phyloP scores from a whole-genome alignment of 1,284 basidiomycete genomes.

The Xerocomus alliaceus region DNA sequence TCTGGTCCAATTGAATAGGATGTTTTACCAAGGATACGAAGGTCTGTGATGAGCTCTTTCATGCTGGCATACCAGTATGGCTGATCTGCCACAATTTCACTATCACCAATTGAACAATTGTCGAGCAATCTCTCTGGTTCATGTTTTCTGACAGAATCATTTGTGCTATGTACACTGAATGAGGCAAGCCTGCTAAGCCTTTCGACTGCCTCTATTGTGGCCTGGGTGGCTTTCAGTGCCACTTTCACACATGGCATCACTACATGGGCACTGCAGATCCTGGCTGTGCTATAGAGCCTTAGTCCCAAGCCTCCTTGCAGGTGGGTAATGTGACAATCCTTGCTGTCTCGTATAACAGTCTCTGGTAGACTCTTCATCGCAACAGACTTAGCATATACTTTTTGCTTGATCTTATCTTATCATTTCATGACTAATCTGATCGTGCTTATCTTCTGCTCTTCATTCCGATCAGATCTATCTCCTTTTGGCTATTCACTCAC shows the following conservation, averaged over 20 bases:
- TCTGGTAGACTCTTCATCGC: too few relatives aligned
- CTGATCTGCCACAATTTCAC: not conserved
- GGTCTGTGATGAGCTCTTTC: not conserved
- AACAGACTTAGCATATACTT: too few relatives aligned
- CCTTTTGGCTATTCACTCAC: too few relatives aligned
- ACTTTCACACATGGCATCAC: not conserved
- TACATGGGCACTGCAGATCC: not conserved
- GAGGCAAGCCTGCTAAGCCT: not conserved
- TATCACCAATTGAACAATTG: not conserved
- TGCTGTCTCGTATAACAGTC: too few relatives aligned
- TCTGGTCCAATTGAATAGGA: conserved; percentile 3
- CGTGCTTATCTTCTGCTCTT: too few relatives aligned
- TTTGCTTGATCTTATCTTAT: too few relatives aligned
- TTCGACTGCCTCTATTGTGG: conserved; percentile 4
- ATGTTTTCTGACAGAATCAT: conserved; percentile 5
- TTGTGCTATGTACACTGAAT: not conserved
- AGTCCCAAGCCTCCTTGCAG: not conserved
- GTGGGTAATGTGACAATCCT: too few relatives aligned
- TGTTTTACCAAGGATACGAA: conserved; percentile 1
- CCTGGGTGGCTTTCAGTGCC: not conserved
- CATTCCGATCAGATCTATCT: too few relatives aligned
- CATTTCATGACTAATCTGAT: too few relatives aligned
- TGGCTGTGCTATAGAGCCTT: not conserved
- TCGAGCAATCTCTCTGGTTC: not conserved
- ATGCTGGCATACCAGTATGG: conserved; percentile 6